Base-by-base conservation (phyloP, 2,329 filamentous ascomycete species). In the Periconia sp. region DNA sequence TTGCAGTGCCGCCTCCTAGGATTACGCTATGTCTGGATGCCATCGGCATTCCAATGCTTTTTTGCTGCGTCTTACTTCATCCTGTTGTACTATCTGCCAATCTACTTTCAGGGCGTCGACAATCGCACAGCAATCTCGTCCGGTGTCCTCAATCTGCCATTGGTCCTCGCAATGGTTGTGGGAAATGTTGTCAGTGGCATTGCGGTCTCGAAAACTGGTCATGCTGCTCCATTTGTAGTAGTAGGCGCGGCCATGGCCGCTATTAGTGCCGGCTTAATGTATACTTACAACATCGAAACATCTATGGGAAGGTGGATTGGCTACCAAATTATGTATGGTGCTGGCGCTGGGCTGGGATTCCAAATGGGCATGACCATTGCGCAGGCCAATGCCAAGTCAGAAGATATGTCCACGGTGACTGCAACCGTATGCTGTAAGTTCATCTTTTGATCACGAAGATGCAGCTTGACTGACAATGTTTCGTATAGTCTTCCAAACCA, bases 61-160 rank as follows among this genome's bases (percentile, higher is more conserved):
- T 49, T 56, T 35, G 46, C 46, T 50, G 72, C 67, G 12, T 40
- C 52, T 12, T 74, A 65, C 41, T 68, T 71, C 43, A 24, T 72
- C n/a, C 32, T 72, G 1, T 50, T 75, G 5, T 77, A 75, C 59
- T 76, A 73, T 47, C 57, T 77, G 1, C 74, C 74, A 3, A 71
- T 78, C 24, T 77, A 75, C 53, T 78, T 78, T 60, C 76, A 78
- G 54, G 56, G 62, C 1, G 65, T 76, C 9, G 56, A 61, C 13
- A 59, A 61, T 22, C 57, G 62, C 7, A 59, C 43, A 7, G 59
- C 75, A 1, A 54, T 61, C 8, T 41, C 58, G 15, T 70, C 65
- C 2, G 74, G 75, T 3, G 60, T 78, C 12, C 59, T 65, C 17
- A 74, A 72, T 36, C 51, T 78, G 7, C 69, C 73, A 5, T 50